Percentiles rank a stretch among this genome's conserved stretches.
These are phyloP conservation scores for Darksidea phi DNA, from an alignment of 495 filamentous ascomycete genomes.

Conservation along the genomic window DNA sequence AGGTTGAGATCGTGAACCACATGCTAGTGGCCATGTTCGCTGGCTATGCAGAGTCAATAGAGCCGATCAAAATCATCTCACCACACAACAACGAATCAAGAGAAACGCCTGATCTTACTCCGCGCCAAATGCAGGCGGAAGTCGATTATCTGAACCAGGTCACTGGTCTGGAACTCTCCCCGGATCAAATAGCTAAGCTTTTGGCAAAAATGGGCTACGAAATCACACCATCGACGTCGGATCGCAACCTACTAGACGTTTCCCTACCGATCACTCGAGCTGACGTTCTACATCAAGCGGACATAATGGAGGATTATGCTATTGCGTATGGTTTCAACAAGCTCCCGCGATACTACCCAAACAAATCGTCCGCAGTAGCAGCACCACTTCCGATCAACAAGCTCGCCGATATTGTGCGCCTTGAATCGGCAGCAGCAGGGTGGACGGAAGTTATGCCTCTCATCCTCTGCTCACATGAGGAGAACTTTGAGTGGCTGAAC, in stretches of 20 bases:
- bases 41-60: conserved; percentile 81
- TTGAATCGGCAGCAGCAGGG: conserved; percentile 89
- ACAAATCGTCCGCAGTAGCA: conserved; percentile 78
- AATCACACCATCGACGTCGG: conserved; percentile 66
- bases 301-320: conserved; percentile 98
- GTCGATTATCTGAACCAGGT: conserved; percentile 90
- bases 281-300: conserved; percentile 92
- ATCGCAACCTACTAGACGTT: conserved; percentile 68
- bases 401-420: conserved; percentile 83
- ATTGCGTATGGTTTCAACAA: conserved; percentile 90
- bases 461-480: conserved; percentile 95
- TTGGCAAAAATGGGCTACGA: conserved; percentile 82
- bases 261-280: conserved; percentile 84
- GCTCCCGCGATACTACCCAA: conserved; percentile 78
- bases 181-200: conserved; percentile 68
- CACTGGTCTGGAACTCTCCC: conserved; percentile 73
- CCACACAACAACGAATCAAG: conserved; percentile 83
- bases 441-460: conserved; percentile 97
- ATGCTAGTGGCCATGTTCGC: conserved; percentile 98
- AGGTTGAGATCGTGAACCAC: conserved; percentile 91
- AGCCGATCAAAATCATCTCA: conserved; percentile 87
- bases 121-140: conserved; percentile 74
- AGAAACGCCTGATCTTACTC: conserved; percentile 72
- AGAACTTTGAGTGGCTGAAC: conserved; percentile 97
- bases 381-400: conserved; percentile 91